Percentiles rank a stretch among this genome's conserved stretches.
phyloP scores from a whole-genome alignment of 331 rosid genomes.

The Acacia concinna region DNA sequence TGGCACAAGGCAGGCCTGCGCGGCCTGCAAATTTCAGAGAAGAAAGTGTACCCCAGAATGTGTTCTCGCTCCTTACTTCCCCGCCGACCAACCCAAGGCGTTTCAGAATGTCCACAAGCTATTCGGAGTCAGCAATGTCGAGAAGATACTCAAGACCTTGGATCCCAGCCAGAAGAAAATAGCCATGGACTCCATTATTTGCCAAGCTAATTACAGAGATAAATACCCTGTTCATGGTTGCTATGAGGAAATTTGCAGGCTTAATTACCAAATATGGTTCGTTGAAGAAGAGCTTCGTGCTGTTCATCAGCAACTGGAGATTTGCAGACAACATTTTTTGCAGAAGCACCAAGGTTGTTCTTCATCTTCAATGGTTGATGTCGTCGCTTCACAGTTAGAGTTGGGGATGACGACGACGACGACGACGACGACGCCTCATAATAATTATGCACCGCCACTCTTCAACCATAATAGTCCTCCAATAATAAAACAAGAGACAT shows the following conservation, averaged over 20 bases:
- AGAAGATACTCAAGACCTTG: slow-evolving; percentile 50
- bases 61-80: slow-evolving; percentile 75
- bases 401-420: background rate
- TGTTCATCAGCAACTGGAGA: slow-evolving; percentile 54
- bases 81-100: slow-evolving; percentile 74
- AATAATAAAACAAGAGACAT: background rate
- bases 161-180: slow-evolving; percentile 50
- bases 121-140: slow-evolving; percentile 80
- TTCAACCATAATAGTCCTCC: background rate
- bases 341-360: slow-evolving; percentile 33
- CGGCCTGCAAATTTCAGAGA: slow-evolving; percentile 82
- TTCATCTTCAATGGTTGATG: slow-evolving; percentile 19
- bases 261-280: slow-evolving; percentile 47
- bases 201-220: slow-evolving; percentile 61
- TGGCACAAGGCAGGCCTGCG: slow-evolving; percentile 82
- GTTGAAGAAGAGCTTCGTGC: slow-evolving; percentile 60
- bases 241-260: slow-evolving; percentile 53
- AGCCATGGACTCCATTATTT: slow-evolving; percentile 84
- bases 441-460: background rate
- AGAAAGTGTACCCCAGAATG: slow-evolving; percentile 79
- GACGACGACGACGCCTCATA: background rate
- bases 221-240: slow-evolving; percentile 76
- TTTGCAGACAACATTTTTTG: slow-evolving; percentile 56
- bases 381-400: background rate
- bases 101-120: slow-evolving; percentile 79